Conservation (phyloP, 1,284 basidiomycete genomes). For the Marasmius oreades region DNA sequence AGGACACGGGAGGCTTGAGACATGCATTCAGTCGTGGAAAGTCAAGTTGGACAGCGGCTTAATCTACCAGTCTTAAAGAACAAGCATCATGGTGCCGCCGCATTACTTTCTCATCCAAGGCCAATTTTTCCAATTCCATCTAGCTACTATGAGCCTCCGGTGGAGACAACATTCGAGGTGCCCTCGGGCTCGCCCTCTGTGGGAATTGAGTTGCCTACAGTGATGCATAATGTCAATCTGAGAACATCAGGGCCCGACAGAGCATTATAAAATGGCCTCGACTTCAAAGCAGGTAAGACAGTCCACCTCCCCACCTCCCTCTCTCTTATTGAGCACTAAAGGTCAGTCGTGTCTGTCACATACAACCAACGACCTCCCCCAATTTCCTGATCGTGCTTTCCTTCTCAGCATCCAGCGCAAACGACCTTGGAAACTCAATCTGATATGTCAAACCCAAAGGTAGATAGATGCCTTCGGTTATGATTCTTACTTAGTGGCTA, state of each 20-base stretch:
- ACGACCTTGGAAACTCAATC: background rate
- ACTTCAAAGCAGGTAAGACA: background rate
- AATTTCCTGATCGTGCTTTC: background rate
- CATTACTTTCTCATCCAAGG: too few species aligned
- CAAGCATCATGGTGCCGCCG: too few species aligned
- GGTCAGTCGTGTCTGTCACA: background rate
- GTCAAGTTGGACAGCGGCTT: too few species aligned
- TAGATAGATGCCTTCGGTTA: background rate
- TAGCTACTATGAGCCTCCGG: background rate
- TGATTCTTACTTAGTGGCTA: background rate
- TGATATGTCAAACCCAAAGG: background rate
- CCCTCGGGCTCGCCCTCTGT: background rate
- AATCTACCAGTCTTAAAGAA: too few species aligned
- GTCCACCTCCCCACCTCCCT: too few species aligned
- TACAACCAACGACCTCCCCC: background rate
- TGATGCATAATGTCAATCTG: background rate
- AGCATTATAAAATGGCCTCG: background rate
- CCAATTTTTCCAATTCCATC: background rate
- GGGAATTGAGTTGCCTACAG: background rate
- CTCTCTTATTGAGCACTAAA: background rate
- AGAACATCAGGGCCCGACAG: background rate
- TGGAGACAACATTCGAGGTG: background rate
- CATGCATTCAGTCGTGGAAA: background rate
- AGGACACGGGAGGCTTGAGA: too few species aligned
- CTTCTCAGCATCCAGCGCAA: background rate